Evolutionary conservation across 306 rosid genomes (phyloP), one percentile per base, ranked within the genome.

Genomic region (Cyclanthera cordifolia): DNA sequence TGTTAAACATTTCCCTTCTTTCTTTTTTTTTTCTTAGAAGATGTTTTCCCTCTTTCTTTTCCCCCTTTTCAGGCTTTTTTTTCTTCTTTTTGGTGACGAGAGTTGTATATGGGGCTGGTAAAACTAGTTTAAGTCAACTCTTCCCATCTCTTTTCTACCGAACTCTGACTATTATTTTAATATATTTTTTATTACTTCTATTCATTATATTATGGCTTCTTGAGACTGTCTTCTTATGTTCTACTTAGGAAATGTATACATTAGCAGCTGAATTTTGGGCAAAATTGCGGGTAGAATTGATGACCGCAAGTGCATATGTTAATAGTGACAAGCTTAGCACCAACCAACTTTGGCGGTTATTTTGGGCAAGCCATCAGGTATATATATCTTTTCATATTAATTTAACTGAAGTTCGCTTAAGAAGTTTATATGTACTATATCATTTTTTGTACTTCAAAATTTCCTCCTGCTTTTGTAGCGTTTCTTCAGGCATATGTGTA

Each of bases 331-430:
- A 82, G 67, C 95, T 96, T 59, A 85, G 61, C 75, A 77, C 88
- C 55, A 89, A 93, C 86, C 99, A 93, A 75, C 71, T 93, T 19
- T 93, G 99, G 99, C 83, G 99, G 72, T 74, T 93, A 53, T 93
- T 87, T 76, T 93, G 99, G 99, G 99, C 99, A 56, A 88, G 96
- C 77, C 99, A 93, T 84, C 99, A 93, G 94, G 99, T 93, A 74
- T 39, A 37, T 14, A 16, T 37, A 53, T 10, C 50, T 23, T 43
- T 21, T 27, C 6, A 57, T 6, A 5, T 57, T 61, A 58, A 34
- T 59, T 2, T 17, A 53, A n/a, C 37, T 70, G 20, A 39, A 51
- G 50, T 69, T 59, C 46, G 41, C n/a, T 28, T 45, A 53, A 53
- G 57, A 56, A 66, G 15, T 24, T 28, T 17, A 25, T 21, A 27